Conservation (phyloP, 257 asterid genomes). For the Nemophila menziesii region DNA sequence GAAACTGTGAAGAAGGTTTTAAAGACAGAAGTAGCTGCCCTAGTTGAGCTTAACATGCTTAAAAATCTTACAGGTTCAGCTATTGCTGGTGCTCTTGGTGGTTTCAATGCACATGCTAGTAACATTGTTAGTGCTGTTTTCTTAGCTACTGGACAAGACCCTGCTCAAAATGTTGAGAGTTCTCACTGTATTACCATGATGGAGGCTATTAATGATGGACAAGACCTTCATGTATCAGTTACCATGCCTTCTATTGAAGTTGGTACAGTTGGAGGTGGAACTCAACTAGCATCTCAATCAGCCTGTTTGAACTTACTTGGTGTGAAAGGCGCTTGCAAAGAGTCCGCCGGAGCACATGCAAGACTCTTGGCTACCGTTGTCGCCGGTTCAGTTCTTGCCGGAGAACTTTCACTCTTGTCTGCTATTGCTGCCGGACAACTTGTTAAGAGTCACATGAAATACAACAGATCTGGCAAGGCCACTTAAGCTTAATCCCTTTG, state of each 20-base stretch:
- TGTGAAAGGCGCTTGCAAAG: too few species aligned
- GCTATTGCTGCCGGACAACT: too few species aligned
- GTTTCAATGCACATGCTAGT: conserved; percentile 53
- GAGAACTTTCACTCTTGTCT: too few species aligned
- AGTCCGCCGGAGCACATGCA: conserved; percentile 35
- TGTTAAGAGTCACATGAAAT: too few species aligned
- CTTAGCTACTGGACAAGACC: conserved; percentile 49
- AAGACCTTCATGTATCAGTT: conserved; percentile 43
- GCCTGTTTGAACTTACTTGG: conserved; percentile 43
- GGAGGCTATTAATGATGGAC: conserved; percentile 40
- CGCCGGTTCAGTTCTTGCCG: conserved; percentile 41
- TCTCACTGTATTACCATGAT: conserved; percentile 49
- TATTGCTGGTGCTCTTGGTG: conserved; percentile 48
- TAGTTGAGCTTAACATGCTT: conserved; percentile 44
- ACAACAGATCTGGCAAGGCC: too few species aligned
- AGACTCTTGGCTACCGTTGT: conserved; percentile 37
- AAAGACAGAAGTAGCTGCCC: conserved; percentile 36
- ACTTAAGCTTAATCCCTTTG: too few species aligned
- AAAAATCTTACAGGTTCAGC: conserved; percentile 45
- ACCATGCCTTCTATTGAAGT: conserved; percentile 60
- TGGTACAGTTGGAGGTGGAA: too few species aligned
- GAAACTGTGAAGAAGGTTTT: conserved; percentile 38
- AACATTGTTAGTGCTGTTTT: conserved; percentile 39
- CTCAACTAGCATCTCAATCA: conserved; percentile 41
- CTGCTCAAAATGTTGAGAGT: conserved; percentile 48